Evolutionary conservation across 306 rosid species (phyloP), one percentile per base, ranked within the genome.

Genomic region (Arachis stenosperma): DNA sequence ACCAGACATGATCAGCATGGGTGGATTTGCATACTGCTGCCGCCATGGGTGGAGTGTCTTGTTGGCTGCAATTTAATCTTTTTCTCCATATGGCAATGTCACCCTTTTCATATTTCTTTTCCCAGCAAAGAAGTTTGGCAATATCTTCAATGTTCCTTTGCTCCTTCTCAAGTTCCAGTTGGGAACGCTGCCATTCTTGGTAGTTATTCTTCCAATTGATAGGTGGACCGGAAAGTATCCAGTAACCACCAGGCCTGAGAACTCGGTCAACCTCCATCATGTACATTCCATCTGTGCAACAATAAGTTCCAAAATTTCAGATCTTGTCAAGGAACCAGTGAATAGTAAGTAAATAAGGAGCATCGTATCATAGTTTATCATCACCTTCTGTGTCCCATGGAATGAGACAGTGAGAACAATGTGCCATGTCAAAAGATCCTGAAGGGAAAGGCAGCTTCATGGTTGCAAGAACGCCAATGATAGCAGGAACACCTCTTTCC

Each of bases 401-500:
- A 81, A 91, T 91, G 88, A 85, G 80, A 80, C 92, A 91, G 74
- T 87, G 95, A 74, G 97, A 91, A 79, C 97, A 91, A 46, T 91
- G 95, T 41, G 97, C 95, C 96, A 91, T 89, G 87, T 91, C 97
- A n/a, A 91, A 91, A 61, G 96, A 59, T 75, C 90, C 85, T 46
- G 92, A 76, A 69, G 97, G 95, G 76, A 84, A 91, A 10, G 97
- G 91, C 44, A 91, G 82, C 92, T 73, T 87, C 77, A 91, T 81
- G 64, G 90, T 87, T 78, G 89, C 97, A 30, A 91, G 90, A 79
- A 89, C 95, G 6, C 95, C 95, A 57, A 91, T 85, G 57, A 89
- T 85, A 3, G 95, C 95, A 0, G 97, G 97, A 69, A 91, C 96
- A 70, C 97, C 92, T 86, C 97, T 89, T 87, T 91, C 97, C 66